Evolutionary conservation across 2,329 filamentous ascomycete species (phyloP).

Genomic region (Daldinia sp.): DNA sequence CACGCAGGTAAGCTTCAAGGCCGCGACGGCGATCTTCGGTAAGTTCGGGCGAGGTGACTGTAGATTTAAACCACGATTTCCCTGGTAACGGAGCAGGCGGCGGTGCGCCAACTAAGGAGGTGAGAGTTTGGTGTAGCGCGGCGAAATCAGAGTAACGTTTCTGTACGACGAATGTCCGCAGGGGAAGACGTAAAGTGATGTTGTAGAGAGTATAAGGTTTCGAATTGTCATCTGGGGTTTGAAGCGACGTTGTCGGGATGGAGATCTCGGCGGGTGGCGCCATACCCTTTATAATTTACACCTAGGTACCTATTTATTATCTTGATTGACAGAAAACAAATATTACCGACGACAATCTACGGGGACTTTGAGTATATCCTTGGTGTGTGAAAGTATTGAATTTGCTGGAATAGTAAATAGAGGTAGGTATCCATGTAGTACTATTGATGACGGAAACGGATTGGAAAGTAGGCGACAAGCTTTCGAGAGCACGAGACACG

Average conservation of each 20-base stretch:
- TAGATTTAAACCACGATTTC: slow-evolving; percentile 82
- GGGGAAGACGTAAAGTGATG: slow-evolving; percentile 77
- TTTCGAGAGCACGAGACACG: neutral
- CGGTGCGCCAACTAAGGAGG: slow-evolving; percentile 64
- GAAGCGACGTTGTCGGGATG: slow-evolving; percentile 70
- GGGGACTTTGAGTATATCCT: neutral
- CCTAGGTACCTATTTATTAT: neutral
- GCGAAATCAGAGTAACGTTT: slow-evolving; percentile 87
- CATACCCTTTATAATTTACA: slow-evolving; percentile 59
- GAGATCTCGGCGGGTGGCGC: slow-evolving; percentile 72
- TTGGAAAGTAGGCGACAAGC: neutral
- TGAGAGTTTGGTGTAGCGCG: slow-evolving; percentile 69
- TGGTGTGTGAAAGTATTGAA: neutral
- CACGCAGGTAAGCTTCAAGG: slow-evolving; percentile 75
- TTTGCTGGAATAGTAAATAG: neutral
- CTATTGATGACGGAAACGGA: neutral
- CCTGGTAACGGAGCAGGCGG: slow-evolving; percentile 73
- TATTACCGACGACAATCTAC: neutral
- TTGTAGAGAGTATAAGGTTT: slow-evolving; percentile 82
- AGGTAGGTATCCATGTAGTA: no score
- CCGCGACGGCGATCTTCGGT: slow-evolving; percentile 74
- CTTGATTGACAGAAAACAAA: neutral
- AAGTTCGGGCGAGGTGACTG: slow-evolving; percentile 72
- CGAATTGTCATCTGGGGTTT: slow-evolving; percentile 56
- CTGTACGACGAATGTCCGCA: slow-evolving; percentile 77